Evolutionary conservation across 2,329 filamentous ascomycete species (phyloP), one percentile per base, ranked within the genome.

Genomic region (Scedosporium apiospermum): DNA sequence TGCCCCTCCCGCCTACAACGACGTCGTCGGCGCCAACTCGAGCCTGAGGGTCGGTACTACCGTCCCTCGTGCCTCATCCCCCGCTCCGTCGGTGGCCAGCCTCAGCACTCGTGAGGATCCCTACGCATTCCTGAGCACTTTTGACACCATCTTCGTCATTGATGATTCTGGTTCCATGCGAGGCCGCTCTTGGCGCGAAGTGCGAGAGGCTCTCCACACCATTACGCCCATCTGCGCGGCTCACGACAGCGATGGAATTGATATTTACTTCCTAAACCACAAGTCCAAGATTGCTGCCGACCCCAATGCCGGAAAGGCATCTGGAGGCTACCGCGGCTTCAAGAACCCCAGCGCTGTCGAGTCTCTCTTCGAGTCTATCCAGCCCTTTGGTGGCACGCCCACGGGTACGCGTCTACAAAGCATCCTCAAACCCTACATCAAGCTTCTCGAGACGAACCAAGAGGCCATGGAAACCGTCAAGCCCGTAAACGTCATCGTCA

Each of bases 161-260:
- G 93, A 98, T 71, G 93, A 98, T 77, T 92, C 88, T n/a, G 85
- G 86, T 4, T 93, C 88, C 68, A 98, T 98, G 93, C 78, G 79
- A 1, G 90, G 88, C 16, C 71, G 77, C n/a, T 82, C 81, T 23
- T 98, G 93, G 93, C 73, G 76, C 12, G 90, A 97, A 73, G 90
- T 90, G 0, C 76, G 81, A 27, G 77, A 82, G 7, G 90, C 89
- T 1, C 82, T 98, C 2, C 76, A 81, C 38, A 80, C 85, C 58
- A 92, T 98, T 69, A 83, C 91, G 0, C 91, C 91, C 0, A 88
- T 96, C 69, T 96, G 93, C 75, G 90, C 90, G 1, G 72, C 78
- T 3, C 87, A 90, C 72, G 93, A 98, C 71, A 76, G 79, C 0
- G 90, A 97, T 73, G 93, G 93, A 23, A 87, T 98, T 67, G 93